Conservation (phyloP, 306 rosid genomes). For the Morella rubra region DNA sequence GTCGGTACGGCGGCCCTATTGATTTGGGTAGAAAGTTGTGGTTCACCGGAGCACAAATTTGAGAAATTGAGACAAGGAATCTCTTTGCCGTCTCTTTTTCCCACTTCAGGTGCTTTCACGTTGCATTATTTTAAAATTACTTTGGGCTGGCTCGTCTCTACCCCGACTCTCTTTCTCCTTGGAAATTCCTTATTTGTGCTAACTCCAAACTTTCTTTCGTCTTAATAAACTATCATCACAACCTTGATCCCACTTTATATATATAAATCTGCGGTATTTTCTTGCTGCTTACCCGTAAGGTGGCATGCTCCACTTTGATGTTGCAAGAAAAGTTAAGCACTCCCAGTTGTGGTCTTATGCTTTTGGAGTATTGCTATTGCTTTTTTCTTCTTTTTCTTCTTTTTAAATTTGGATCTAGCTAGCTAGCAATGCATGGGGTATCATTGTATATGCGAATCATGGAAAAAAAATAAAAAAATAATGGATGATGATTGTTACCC, state of each 20-base stretch:
- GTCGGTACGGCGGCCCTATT: too few relatives aligned
- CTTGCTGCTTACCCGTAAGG: conserved; percentile 45
- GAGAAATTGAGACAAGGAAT: conserved; percentile 18
- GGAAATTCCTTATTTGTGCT: conserved; percentile 2
- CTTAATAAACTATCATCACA: conserved; percentile 17
- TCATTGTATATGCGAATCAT: too few relatives aligned
- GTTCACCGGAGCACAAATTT: neutral
- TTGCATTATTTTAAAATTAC: conserved; percentile 17
- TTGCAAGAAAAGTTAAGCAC: conserved; percentile 29
- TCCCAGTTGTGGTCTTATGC: conserved; percentile 1
- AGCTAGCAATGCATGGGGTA: too few relatives aligned
- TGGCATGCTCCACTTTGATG: conserved; percentile 56
- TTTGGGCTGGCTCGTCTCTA: neutral
- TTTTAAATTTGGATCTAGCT: neutral
- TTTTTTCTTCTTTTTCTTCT: neutral
- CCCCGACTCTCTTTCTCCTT: conserved; percentile 5
- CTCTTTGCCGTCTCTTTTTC: conserved; percentile 35
- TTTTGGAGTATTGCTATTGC: conserved; percentile 20
- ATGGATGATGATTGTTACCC: neutral
- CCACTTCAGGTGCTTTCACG: conserved; percentile 49
- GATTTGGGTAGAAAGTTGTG: neutral
- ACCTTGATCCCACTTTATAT: neutral
- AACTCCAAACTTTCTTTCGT: conserved; percentile 1
- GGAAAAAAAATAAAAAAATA: too few relatives aligned
- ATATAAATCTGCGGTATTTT: conserved; percentile 19